Evolutionary conservation across 1,139 yeast genomes (phyloP), one percentile per base, ranked within the genome.

Genomic region (Hanseniaspora sp.): DNA sequence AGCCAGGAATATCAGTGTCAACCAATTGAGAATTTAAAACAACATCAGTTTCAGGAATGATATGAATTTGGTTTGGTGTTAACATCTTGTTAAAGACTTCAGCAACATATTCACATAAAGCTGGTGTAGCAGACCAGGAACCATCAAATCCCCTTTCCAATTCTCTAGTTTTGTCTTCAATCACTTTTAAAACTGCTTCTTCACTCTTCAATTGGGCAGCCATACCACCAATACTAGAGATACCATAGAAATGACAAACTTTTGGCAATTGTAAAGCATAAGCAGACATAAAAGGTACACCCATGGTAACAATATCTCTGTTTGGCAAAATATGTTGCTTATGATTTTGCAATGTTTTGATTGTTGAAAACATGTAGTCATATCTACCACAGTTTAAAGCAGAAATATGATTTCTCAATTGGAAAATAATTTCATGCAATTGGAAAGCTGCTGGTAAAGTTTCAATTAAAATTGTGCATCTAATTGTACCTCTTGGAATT

Each of bases 111-210:
- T 83, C 78, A 42, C 84, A 86, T 65, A 84, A 74, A 37, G 87
- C 90, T 7, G 94, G 94, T 67, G 84, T 92, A 18, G 92, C 92
- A 66, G 84, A 85, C 94, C 94, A 84, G 58, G 90, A 82, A 48
- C 92, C 87, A 71, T 84, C 92, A 69, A 86, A 86, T 52, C 92
- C 92, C 57, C 83, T 82, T 48, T 73, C 69, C 49, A 83, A 82
- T 69, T 84, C 94, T 64, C 92, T 74, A 62, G 80, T 73, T 67
- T 83, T 83, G 65, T 83, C 90, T 63, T 74, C 77, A 59, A 77
- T 75, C 52, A 83, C 88, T 61, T 82, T 81, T 53, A 75, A 77
- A 75, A 82, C 73, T 7, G 86, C 87, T 56, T 71, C 71, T 55
- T 73, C 72, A 68, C 82, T 82, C 56, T 80, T 79, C 61, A 83